These are phyloP conservation scores for Apiotrichum sp. DNA, from an alignment of 1,284 basidiomycete species.

Conservation along the genomic window DNA sequence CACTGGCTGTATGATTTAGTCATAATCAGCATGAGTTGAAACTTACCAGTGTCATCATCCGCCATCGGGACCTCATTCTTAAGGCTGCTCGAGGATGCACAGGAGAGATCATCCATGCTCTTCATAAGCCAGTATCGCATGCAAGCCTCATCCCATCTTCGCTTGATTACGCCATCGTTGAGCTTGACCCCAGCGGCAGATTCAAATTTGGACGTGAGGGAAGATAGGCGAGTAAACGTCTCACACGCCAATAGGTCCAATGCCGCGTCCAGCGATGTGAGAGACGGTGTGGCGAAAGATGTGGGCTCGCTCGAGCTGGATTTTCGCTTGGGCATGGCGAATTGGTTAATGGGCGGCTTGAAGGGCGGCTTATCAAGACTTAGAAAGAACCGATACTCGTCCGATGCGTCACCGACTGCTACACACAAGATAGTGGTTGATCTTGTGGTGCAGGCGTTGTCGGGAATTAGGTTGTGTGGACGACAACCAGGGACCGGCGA, in stretches of 20 bases:
- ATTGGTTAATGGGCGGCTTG: no score
- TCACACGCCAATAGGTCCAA: conserved; percentile 41
- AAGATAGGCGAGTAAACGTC: conserved; percentile 33
- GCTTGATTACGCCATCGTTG: conserved; percentile 32
- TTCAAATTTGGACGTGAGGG: conserved; percentile 35
- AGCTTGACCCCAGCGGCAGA: conserved; percentile 33
- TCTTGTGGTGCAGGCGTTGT: no score
- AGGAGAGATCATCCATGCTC: conserved; percentile 39
- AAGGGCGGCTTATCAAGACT: no score
- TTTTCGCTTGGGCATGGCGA: conserved; percentile 12
- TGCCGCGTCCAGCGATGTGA: conserved; percentile 39
- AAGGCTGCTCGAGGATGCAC: conserved; percentile 8
- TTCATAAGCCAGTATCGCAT: conserved; percentile 43
- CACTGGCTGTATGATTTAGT: not conserved
- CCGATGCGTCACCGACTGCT: no score
- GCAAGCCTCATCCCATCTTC: conserved; percentile 41
- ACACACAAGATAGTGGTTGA: no score
- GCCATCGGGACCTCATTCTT: conserved; percentile 11
- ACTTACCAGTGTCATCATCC: conserved; percentile 3
- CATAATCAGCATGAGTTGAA: no score
- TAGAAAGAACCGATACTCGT: no score
- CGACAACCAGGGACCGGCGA: no score
- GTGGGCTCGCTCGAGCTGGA: not conserved
- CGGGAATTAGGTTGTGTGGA: no score
- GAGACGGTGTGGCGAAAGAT: conserved; percentile 14